These are phyloP conservation scores for Aspergillus sp. DNA, from an alignment of 2,329 filamentous ascomycete species.

Conservation along the genomic window DNA sequence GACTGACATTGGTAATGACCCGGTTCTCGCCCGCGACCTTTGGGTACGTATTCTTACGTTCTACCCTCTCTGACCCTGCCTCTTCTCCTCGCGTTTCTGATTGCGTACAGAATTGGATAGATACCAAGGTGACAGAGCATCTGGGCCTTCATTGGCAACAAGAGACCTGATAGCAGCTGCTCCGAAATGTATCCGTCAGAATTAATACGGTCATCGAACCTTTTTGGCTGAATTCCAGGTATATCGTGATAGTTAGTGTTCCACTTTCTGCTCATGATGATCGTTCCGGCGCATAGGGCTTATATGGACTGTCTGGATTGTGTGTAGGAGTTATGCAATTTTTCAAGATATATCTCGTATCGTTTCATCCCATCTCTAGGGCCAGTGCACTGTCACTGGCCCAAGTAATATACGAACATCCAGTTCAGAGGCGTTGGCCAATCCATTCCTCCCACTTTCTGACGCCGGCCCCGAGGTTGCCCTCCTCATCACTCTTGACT, in stretches of 20 bases:
- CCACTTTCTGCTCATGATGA: background rate
- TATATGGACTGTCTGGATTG: background rate
- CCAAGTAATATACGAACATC: background rate
- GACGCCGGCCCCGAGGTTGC: slow-evolving; percentile 65
- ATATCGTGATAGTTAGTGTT: background rate
- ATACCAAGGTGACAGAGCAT: slow-evolving; percentile 19
- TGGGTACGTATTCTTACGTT: background rate
- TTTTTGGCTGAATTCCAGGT: background rate
- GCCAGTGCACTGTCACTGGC: background rate
- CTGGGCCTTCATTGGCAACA: slow-evolving; percentile 12
- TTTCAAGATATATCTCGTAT: background rate
- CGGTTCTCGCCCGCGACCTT: slow-evolving; percentile 5
- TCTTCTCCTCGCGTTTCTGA: background rate
- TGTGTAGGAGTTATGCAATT: background rate
- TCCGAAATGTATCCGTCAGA: background rate
- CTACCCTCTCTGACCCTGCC: background rate
- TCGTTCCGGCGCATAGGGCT: background rate
- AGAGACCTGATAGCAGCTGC: background rate
- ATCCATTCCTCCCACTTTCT: slow-evolving; percentile 93
- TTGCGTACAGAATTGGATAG: slow-evolving; percentile 23
- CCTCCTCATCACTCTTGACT: slow-evolving; percentile 58
- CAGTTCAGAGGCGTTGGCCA: slow-evolving; percentile 66
- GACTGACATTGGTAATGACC: slow-evolving; percentile 31
- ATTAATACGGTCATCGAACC: background rate
- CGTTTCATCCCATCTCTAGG: background rate